Base-by-base conservation (phyloP, 176 grass and related monocot species). In the Oryza meyeriana region DNA sequence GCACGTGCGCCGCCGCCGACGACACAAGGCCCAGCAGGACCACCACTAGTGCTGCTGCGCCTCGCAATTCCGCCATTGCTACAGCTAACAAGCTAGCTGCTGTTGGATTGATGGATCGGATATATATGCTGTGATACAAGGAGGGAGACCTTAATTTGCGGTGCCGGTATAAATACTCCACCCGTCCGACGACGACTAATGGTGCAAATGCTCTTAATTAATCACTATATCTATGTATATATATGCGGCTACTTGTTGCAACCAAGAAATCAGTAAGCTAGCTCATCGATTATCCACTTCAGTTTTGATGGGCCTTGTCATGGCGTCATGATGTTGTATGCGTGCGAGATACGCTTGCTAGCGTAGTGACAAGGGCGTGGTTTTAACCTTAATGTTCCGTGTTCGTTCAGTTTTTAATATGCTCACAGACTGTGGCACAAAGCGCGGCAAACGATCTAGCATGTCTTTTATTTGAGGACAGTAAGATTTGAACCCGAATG, bases 1-100 rank as follows among this genome's bases (percentile, higher is more conserved):
- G 5, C 48, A 91, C 11, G 66, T 93, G 87, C 17, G 62, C 84
- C 29, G 84, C 63, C 69, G 87, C 29, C 36, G 34, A 16, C 34
- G 22, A 10, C 63, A 33, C 52, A 1, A 58, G 17, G 22, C 52
- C 52, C 3, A 61, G 1, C 24, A 81, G 10, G n/a, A 7, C 35
- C 38, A 27, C 12, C 3, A 2, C 22, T 12, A 25, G n/a, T n/a
- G n/a, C 11, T 12, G 16, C 16, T 12, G 1, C 3, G 1, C 10
- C 35, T 16, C 14, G 47, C 17, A 17, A 6, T 52, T 20, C 17
- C 47, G 52, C 52, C 52, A 10, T n/a, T 52, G 17, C 17, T 52
- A 2, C 1, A 1, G 47, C 47, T 52, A 18, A n/a, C n/a, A n/a
- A n/a, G 17, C 3, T 44, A 44, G 47, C 47, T 50, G 45, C 45